Evolutionary conservation across 2,329 filamentous ascomycete genomes (phyloP), one percentile per base, ranked within the genome.

Genomic region (Alternaria sp.): DNA sequence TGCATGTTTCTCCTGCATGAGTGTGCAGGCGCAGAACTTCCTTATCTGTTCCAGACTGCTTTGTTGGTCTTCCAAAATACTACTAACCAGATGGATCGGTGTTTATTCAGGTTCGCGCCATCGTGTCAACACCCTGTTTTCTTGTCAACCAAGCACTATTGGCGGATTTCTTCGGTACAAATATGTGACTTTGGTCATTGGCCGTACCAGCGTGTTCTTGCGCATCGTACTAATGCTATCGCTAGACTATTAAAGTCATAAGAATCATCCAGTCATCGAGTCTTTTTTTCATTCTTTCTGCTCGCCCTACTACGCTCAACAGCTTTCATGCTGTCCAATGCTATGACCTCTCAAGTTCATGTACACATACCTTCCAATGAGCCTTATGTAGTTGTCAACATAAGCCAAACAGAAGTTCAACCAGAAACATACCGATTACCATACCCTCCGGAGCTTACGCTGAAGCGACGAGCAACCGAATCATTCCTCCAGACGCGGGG

Each of bases 391-490:
- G 22, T 52, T n/a, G 26, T 57, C 34, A 60, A 48, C 12, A 30
- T 28, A 4, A 12, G 24, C 18, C 30, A 60, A 38, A 44, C 51
- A n/a, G 47, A 59, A 18, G 44, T 51, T 20, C 16, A 49, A 7
- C 26, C 52, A 5, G 36, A 39, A 20, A 7, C 39, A 16, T 42
- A 34, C 11, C 43, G 47, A 44, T 28, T 44, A 9, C 20, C 47
- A 32, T 52, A 46, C 22, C 38, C 52, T 44, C 43, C 42, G 18
- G 22, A 42, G 18, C 38, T 30, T 46, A 28, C 56, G 9, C 11
- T 55, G 5, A 55, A 55, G 8, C 57, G 39, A 53, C 51, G 42
- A 46, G 44, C 46, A 22, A 55, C 49, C 8, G 51, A 51, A 52
- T 41, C 46, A n/a, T 39, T 55, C 14, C 12, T 53, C 12, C 54